phyloP scores from a whole-genome alignment of 75 land plant genomes.

The Azolla pinnata region DNA sequence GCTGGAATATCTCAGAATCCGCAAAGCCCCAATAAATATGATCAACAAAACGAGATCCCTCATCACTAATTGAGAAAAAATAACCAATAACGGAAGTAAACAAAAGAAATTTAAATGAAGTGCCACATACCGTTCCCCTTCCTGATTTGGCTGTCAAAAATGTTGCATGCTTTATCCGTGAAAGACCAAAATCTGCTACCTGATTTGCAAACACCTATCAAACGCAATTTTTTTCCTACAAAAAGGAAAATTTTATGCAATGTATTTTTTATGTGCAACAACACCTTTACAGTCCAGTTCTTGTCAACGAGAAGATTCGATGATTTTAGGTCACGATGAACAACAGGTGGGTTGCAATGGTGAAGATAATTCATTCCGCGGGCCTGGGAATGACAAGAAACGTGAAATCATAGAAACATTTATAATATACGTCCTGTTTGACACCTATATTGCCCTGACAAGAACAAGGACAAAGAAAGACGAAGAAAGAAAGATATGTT shows the following conservation, averaged over 20 bases:
- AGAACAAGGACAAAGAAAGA: too few relatives aligned
- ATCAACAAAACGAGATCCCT: too few relatives aligned
- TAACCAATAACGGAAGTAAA: too few relatives aligned
- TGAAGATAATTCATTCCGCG: slow-evolving; percentile 87
- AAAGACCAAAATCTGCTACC: slow-evolving; percentile 70
- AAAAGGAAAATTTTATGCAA: too few relatives aligned
- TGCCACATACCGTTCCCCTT: slow-evolving; percentile 43
- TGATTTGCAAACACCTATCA: slow-evolving; percentile 11
- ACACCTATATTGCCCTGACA: too few relatives aligned
- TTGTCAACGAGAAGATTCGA: slow-evolving; percentile 79
- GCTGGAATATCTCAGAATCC: slow-evolving; percentile 29
- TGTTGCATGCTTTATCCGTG: slow-evolving; percentile 41
- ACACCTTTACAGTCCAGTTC: slow-evolving; percentile 89
- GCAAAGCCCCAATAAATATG: not conserved
- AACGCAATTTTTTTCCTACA: too few relatives aligned
- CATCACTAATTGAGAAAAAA: too few relatives aligned
- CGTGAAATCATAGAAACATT: too few relatives aligned
- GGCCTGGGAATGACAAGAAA: slow-evolving; percentile 46
- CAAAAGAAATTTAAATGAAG: not conserved
- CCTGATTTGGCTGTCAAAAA: slow-evolving; percentile 45
- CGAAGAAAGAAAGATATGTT: too few relatives aligned
- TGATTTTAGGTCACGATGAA: slow-evolving; percentile 77
- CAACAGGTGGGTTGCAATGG: slow-evolving; percentile 56
- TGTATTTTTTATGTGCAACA: too few relatives aligned
- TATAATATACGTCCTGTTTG: too few relatives aligned